Conservation (phyloP, 2,329 filamentous ascomycete genomes). For the Pseudogymnoascus destructans region DNA sequence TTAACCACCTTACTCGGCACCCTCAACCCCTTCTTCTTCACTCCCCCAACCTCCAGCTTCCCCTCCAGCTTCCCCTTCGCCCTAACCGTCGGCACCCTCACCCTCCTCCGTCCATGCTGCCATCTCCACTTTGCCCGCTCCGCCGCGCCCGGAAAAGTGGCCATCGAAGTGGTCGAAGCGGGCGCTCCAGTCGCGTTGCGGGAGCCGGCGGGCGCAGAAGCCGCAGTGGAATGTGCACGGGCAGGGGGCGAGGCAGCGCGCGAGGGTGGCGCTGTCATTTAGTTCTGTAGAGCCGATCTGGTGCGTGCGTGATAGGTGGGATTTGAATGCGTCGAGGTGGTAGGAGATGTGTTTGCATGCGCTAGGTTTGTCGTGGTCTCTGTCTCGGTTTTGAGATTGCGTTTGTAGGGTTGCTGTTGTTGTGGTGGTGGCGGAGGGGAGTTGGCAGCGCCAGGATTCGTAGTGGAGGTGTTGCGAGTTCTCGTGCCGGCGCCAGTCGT, state of each 20-base stretch:
- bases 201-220: constrained; percentile 52
- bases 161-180: constrained; percentile 63
- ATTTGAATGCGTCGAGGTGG: constrained; percentile 43
- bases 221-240: constrained; percentile 73
- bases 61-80: not conserved
- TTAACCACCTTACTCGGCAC: not conserved
- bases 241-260: constrained; percentile 32
- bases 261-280: not conserved
- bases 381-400: constrained; percentile 15
- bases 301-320: constrained; percentile 40
- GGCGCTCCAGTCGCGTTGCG: constrained; percentile 41
- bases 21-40: not conserved
- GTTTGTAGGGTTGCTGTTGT: not conserved
- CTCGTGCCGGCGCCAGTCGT: constrained; percentile 89
- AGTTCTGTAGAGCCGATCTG: constrained; percentile 17
- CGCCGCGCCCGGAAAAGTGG: constrained; percentile 46
- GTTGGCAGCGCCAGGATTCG: constrained; percentile 58
- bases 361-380: constrained; percentile 32
- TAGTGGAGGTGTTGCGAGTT: constrained; percentile 61
- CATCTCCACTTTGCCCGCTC: not conserved
- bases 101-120: not conserved
- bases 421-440: constrained; percentile 11
- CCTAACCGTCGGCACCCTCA: not conserved
- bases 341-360: constrained; percentile 39
- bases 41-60: not conserved